Base-by-base conservation (phyloP, 2,329 filamentous ascomycete genomes). In the Cordyceps fumosorosea region DNA sequence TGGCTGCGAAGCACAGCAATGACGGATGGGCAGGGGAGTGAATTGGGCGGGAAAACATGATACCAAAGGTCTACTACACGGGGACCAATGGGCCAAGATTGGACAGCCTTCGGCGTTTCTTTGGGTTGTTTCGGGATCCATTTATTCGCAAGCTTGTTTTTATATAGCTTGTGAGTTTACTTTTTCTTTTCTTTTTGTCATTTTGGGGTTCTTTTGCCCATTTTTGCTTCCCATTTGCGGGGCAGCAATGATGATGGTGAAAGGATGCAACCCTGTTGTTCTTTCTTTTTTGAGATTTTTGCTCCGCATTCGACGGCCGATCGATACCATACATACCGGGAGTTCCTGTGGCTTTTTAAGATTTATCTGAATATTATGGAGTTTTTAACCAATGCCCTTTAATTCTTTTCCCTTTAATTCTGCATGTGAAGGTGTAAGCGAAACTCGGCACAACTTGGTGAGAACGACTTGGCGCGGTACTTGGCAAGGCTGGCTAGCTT, bases 81-180 rank as follows among this genome's bases (percentile, higher is more conserved):
- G 40, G 37, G 37, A n/a, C 12, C 32, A 53, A 55, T 26, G 37
- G 32, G n/a, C 11, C 37, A 20, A 54, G 52, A 54, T 54, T 56
- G n/a, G 53, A 56, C 53, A 44, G 20, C 53, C 53, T 37, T 56
- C 16, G 53, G 53, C 37, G 53, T 56, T 56, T 44, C 34, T 44
- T n/a, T n/a, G 40, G 40, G 40, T 18, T 44, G 12, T 44, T 7
- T 37, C 34, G 34, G 40, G 40, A 4, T 44, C 40, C 18, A 18
- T 44, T 44, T 44, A 3, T n/a, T 18, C 40, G 16, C 40, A 44
- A 44, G 40, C 40, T n/a, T 44, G 16, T n/a, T n/a, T 18, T 44
- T n/a, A n/a, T 44, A n/a, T 44, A 5, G 40, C 16, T 44, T n/a
- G 14, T 44, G n/a, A 37, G 34, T 37, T 14, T 10, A 37, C 11